Base-by-base conservation (phyloP, 306 rosid genomes). In the Castanea mollissima region DNA sequence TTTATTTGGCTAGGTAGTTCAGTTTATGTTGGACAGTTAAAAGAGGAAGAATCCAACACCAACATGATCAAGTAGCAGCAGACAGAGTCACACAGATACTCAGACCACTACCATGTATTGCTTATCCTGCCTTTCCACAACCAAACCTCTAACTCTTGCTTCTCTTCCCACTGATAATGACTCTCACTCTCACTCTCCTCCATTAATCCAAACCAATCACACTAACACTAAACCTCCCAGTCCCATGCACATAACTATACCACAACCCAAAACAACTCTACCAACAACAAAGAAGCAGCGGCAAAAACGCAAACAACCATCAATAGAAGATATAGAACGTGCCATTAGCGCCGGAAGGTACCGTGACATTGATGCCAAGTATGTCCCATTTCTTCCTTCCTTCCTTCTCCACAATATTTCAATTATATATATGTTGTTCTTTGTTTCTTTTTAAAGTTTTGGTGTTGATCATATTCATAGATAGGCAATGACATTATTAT, bases 261-360 rank as follows among this genome's bases (percentile, higher is more conserved):
- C 63, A 35, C 81, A 77, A 31, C 2, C 83, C 76, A 15, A 56
- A 15, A 35, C 83, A 5, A 46, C 69, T 75, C 63, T 41, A 20
- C 57, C 84, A 2, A 46, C 44, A 58, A 74, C 35, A 58, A 81
- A 49, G 65, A 85, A 14, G 73, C 67, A 10, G 73, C 35, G 41
- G 15, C 68, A 16, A 71, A 79, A 77, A 54, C 80, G 81, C 1
- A 89, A 80, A 14, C 90, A 69, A 4, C 95, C 92, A 41, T 72
- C 95, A 4, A 87, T 88, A 4, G 72, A 86, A 62, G 87, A 90
- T 80, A 84, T 95, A 46, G 92, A 95, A 77, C 95, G 97, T 52
- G 86, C 88, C 18, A 83, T 92, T 10, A 94, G 99, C 0, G 97
- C 89, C 1, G 99, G 99, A 64, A 90, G 99, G 76, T 95, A 91